Base-by-base conservation (phyloP, 257 asterid species). In the Nyctanthes arbortristis region DNA sequence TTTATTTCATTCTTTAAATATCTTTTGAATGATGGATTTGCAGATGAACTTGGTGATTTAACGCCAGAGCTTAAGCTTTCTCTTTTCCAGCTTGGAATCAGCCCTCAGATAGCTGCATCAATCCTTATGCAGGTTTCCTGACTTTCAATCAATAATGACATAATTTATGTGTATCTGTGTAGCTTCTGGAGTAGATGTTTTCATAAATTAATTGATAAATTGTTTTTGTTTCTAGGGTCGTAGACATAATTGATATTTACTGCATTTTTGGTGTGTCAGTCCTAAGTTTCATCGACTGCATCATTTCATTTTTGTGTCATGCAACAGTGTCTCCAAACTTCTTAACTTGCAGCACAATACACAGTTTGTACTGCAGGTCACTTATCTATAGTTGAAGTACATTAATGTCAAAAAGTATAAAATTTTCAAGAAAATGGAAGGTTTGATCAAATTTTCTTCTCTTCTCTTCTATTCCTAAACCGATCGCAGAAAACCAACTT, bases 91-190 rank as follows among this genome's bases (percentile, higher is more conserved):
- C 96, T 94, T 55, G 99, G 99, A 63, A 87, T 94, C 72, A 88
- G 99, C 83, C 99, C 99, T 79, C 97, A 94, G 69, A 94, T 94
- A 68, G 99, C 83, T 24, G 97, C 99, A 71, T 94, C 99, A 63
- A 94, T 94, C 79, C 87, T 91, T 52, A 91, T 91, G 97, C 97
- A 94, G 99, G 97, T 88, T 68, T 65, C 63, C 49, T 78, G 64
- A 20, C 60, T 71, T 54, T 70, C 56, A 71, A 68, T 33, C 47
- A 24, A 78, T 58, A 34, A 39, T 63, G 16, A 32, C 31, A 3
- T 52, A 14, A 10, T 18, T 8, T 49, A 0, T 2, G 28, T 52
- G 3, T 52, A 4, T 24, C 28, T 7, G 2, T 52, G 59, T 52
- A 9, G 22, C 14, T 24, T 9, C 5, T 52, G 7, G 59, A 52